phyloP scores from a whole-genome alignment of 257 asterid genomes.

The Solanum clarkiae region DNA sequence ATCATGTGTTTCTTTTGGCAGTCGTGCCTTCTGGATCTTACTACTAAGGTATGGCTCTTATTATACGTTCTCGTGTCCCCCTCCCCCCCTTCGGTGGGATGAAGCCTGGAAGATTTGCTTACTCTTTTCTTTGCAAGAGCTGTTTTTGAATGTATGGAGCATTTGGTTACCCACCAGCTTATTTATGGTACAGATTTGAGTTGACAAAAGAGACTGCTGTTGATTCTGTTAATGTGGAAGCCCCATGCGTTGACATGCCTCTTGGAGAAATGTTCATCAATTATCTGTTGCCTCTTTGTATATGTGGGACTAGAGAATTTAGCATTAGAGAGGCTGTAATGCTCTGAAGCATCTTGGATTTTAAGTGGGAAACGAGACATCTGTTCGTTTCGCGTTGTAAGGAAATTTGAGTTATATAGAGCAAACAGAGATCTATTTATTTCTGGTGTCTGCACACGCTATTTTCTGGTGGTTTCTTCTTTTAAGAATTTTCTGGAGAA shows the following conservation, averaged over 20 bases:
- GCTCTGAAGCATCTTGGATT: neutral
- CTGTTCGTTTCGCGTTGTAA: constrained; percentile 2
- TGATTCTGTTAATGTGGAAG: constrained; percentile 3
- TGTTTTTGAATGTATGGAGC: constrained; percentile 1
- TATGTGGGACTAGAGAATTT: neutral
- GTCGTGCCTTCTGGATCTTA: too few species aligned
- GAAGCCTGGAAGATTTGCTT: neutral
- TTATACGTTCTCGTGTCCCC: neutral
- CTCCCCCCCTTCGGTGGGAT: neutral
- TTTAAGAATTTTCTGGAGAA: constrained; percentile 5
- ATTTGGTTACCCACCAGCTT: constrained; percentile 17
- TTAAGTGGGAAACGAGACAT: neutral
- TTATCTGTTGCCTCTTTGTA: constrained; percentile 1
- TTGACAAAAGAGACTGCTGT: constrained; percentile 16
- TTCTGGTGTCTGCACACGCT: neutral
- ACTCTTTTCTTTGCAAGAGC: constrained; percentile 4
- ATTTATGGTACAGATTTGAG: constrained; percentile 23
- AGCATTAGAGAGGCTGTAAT: neutral
- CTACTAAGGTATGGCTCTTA: too few species aligned
- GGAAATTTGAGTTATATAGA: constrained; percentile 4
- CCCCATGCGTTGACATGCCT: neutral
- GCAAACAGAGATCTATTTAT: neutral
- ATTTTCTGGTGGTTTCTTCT: neutral
- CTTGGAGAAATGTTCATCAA: neutral
- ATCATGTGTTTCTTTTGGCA: neutral